phyloP scores from a whole-genome alignment of 129 eudicot species.

The Centrapalus pauciflorus region DNA sequence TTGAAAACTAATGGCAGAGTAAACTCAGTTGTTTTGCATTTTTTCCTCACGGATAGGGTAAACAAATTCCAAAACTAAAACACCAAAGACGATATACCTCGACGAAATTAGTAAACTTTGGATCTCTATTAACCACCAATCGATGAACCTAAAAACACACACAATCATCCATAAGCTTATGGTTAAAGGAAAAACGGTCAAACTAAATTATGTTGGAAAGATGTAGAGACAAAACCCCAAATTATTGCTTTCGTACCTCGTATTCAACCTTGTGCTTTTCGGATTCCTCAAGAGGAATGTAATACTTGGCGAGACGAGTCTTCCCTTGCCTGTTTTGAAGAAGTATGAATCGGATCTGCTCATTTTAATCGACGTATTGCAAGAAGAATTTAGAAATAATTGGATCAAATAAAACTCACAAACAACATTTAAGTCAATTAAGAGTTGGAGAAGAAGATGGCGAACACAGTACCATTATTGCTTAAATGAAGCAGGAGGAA shows the following conservation, averaged over 20 bases:
- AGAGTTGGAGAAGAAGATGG: neutral
- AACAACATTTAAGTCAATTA: neutral
- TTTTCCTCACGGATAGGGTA: too few species aligned
- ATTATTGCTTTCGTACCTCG: slow-evolving; percentile 40
- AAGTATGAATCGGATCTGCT: slow-evolving; percentile 78
- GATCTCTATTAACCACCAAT: slow-evolving; percentile 85
- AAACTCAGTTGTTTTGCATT: too few species aligned
- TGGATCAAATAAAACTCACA: neutral
- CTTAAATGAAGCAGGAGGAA: slow-evolving; percentile 2
- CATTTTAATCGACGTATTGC: neutral
- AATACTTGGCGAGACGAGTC: slow-evolving; percentile 83
- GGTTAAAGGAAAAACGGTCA: neutral
- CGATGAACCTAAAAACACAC: slow-evolving; percentile 65
- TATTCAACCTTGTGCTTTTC: slow-evolving; percentile 91
- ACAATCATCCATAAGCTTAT: neutral
- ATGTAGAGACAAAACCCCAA: neutral
- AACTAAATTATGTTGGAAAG: neutral
- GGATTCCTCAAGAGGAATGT: slow-evolving; percentile 85
- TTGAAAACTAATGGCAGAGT: too few species aligned
- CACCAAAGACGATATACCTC: slow-evolving; percentile 40
- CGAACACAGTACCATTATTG: slow-evolving; percentile 18
- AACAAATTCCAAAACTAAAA: neutral
- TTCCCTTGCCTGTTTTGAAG: slow-evolving; percentile 88
- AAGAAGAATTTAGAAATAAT: neutral
- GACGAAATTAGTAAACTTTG: slow-evolving; percentile 83